Evolutionary conservation across 805 yeast genomes (phyloP).

Genomic region (Wickerhamiella bombiphila): DNA sequence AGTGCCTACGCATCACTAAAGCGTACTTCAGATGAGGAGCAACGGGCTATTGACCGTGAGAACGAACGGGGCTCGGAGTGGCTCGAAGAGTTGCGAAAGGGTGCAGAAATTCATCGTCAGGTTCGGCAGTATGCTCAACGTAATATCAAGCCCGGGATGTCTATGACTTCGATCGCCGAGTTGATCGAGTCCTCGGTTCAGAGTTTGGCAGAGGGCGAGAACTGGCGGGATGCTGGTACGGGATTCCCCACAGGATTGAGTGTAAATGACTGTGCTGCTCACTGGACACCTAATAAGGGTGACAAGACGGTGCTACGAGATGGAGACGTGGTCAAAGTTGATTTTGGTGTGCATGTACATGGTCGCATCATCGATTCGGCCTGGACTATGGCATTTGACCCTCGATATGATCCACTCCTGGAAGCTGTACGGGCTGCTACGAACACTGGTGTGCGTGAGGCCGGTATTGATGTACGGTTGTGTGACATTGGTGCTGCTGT

Average conservation of each 20-base stretch:
- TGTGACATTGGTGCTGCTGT: constrained; percentile 92
- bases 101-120: constrained; percentile 89
- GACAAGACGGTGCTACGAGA: constrained; percentile 67
- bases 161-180: constrained; percentile 80
- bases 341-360: constrained; percentile 90
- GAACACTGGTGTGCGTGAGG: constrained; percentile 77
- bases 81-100: constrained; percentile 72
- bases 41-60: constrained; percentile 57
- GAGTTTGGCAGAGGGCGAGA: constrained; percentile 48
- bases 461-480: constrained; percentile 91
- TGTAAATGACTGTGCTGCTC: constrained; percentile 89
- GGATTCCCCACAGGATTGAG: constrained; percentile 99
- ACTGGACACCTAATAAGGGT: constrained; percentile 92
- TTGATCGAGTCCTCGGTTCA: constrained; percentile 75
- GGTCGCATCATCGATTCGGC: constrained; percentile 93
- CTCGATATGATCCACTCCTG: constrained; percentile 56
- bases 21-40: constrained; percentile 77
- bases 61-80: constrained; percentile 35
- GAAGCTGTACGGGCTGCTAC: constrained; percentile 88
- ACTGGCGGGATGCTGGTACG: constrained; percentile 56
- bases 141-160: constrained; percentile 77
- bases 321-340: constrained; percentile 93
- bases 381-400: constrained; percentile 78
- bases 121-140: constrained; percentile 69
- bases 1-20: constrained; percentile 20